Percentiles rank a stretch among this genome's conserved stretches.
phyloP scores from a whole-genome alignment of 2,329 filamentous ascomycete genomes.

The Aspergillus sp. region DNA sequence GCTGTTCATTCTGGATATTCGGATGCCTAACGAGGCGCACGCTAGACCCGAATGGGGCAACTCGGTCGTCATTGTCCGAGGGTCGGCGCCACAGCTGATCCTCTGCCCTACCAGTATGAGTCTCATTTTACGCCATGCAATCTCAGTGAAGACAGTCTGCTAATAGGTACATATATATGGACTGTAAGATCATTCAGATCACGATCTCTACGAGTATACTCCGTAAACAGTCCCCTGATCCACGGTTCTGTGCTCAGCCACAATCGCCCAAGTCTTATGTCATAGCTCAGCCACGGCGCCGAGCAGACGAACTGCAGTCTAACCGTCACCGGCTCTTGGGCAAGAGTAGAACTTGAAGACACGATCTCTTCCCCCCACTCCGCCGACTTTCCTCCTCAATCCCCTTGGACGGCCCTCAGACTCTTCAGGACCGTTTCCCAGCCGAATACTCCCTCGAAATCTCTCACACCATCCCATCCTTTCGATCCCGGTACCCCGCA shows the following conservation, averaged over 20 bases:
- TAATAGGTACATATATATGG: background rate
- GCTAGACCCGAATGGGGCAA: too few relatives aligned
- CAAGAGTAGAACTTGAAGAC: conserved; percentile 1
- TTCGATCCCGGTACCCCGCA: background rate
- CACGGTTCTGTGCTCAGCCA: background rate
- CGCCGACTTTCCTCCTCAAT: background rate
- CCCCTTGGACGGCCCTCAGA: background rate
- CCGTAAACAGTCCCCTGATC: too few relatives aligned
- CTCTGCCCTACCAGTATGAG: too few relatives aligned
- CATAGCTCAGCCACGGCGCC: conserved; percentile 24
- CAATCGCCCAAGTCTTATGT: conserved; percentile 14
- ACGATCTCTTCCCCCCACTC: conserved; percentile 12
- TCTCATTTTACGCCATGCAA: too few relatives aligned
- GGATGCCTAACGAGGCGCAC: too few relatives aligned
- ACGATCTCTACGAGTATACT: background rate
- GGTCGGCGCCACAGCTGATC: too few relatives aligned
- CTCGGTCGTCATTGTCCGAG: too few relatives aligned
- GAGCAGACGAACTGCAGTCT: conserved; percentile 18
- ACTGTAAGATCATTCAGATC: background rate
- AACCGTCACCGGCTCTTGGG: conserved; percentile 19
- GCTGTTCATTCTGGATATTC: too few relatives aligned
- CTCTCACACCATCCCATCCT: background rate
- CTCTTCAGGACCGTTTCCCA: background rate
- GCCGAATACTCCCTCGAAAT: background rate
- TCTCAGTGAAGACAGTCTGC: too few relatives aligned